A percentile compares a stretch with the other conserved stretches of the same genome.
Conservation (phyloP, 1,284 basidiomycete species). For the Veloboletus limbatus region DNA sequence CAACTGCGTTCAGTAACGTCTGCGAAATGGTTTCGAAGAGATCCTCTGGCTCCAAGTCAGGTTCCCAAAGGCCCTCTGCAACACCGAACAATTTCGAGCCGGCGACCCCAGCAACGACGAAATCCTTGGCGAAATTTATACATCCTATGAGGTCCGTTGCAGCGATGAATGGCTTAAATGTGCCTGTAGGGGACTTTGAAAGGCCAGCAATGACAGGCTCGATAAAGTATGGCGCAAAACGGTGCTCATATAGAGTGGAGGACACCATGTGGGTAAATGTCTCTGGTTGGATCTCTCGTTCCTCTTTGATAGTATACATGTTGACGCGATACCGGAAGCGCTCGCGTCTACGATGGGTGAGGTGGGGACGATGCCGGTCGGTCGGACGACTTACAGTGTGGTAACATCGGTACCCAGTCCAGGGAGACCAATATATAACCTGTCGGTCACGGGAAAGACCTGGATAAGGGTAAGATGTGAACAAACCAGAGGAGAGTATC, state of each 20-base stretch:
- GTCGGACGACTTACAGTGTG: conserved; percentile 67
- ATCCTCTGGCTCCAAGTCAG: conserved; percentile 93
- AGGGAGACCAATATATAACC: conserved; percentile 89
- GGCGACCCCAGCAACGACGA: conserved; percentile 95
- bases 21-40: conserved; percentile 99
- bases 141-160: conserved; percentile 97
- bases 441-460: conserved; percentile 95
- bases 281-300: conserved; percentile 94
- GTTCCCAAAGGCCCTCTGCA: conserved; percentile 98
- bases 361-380: conserved; percentile 5
- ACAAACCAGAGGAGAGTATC: background rate
- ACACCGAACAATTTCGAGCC: conserved; percentile 94
- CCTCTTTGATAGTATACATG: conserved; percentile 99
- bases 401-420: conserved; percentile 93
- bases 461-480: conserved; percentile 32
- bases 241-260: conserved; percentile 95
- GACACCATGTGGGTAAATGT: conserved; percentile 96
- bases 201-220: conserved; percentile 97
- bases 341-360: conserved; percentile 60
- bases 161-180: conserved; percentile 91
- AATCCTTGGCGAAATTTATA: conserved; percentile 93
- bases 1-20: conserved; percentile 92
- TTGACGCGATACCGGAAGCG: conserved; percentile 92
- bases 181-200: conserved; percentile 69
- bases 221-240: conserved; percentile 97